A percentile compares a stretch with the other conserved stretches of the same genome.
Conservation (phyloP, 768 basidiomycete genomes). For the Thelephora ganbajun region DNA sequence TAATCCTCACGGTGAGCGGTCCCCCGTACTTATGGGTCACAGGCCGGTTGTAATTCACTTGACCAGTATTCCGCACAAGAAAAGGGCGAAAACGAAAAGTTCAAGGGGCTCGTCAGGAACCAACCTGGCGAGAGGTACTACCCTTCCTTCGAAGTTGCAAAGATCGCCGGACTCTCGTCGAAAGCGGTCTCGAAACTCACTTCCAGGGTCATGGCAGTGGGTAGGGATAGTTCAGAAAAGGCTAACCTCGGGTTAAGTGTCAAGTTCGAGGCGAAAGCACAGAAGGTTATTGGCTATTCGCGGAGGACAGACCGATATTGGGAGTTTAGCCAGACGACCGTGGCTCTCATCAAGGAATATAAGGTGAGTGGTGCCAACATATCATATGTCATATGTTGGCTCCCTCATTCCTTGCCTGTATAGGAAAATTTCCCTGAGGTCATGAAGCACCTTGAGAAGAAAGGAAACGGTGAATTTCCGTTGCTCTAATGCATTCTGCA, state of each 20-base stretch:
- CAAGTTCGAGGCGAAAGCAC: constrained; percentile 88
- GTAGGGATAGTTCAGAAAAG: constrained; percentile 53
- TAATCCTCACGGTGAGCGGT: constrained; percentile 66
- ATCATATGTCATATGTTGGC: constrained; percentile 1
- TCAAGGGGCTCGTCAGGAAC: constrained; percentile 49
- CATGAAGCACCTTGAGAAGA: constrained; percentile 57
- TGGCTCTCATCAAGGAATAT: constrained; percentile 73
- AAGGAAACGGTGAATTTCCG: constrained; percentile 48
- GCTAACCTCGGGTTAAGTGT: constrained; percentile 86
- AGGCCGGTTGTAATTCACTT: not conserved
- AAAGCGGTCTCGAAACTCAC: constrained; percentile 83
- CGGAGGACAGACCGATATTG: constrained; percentile 72
- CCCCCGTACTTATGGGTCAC: not conserved
- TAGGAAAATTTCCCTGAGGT: constrained; percentile 77
- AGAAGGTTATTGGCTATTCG: constrained; percentile 91
- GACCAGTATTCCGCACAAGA: constrained; percentile 79
- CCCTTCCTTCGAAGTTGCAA: constrained; percentile 68
- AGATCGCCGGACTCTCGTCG: constrained; percentile 58
- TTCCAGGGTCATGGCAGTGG: constrained; percentile 84
- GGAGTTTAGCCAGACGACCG: constrained; percentile 87
- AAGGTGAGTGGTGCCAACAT: constrained; percentile 29
- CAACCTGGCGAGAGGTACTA: constrained; percentile 45
- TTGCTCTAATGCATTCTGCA: not conserved
- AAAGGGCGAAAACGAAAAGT: constrained; percentile 61
- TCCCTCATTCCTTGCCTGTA: not conserved